Percentiles rank a stretch among this genome's conserved stretches.
Conservation (phyloP, 345 rosid species). For the Hirschfeldia incana region DNA sequence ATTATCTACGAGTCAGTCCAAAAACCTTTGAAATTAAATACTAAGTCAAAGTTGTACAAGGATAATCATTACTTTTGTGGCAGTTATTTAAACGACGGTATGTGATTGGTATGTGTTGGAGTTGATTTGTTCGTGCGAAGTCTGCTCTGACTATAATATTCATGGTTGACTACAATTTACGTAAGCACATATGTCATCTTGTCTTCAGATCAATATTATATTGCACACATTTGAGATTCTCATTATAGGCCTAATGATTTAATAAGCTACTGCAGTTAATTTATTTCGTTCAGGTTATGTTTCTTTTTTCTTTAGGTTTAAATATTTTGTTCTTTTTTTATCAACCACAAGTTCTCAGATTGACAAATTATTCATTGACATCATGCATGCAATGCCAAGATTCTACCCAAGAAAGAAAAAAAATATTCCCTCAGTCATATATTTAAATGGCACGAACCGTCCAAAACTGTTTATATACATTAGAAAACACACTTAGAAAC, state of each 20-base stretch:
- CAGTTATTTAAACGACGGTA: background rate
- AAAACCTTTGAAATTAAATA: too few species aligned
- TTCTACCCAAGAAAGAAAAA: background rate
- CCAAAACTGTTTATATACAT: slow-evolving; percentile 8
- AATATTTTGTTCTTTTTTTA: background rate
- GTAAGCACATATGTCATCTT: slow-evolving; percentile 41
- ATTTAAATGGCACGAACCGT: background rate
- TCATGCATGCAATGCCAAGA: slow-evolving; percentile 28
- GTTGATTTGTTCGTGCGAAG: slow-evolving; percentile 36
- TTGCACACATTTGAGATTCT: slow-evolving; percentile 22
- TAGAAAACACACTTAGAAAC: background rate
- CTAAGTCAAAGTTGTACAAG: slow-evolving; percentile 13
- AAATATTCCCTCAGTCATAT: background rate
- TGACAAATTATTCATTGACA: background rate
- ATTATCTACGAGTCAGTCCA: too few species aligned
- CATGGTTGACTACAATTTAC: slow-evolving; percentile 29
- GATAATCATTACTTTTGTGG: background rate
- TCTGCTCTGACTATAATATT: slow-evolving; percentile 30
- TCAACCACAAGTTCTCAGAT: slow-evolving; percentile 14
- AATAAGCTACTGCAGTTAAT: background rate
- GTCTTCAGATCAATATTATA: slow-evolving; percentile 23
- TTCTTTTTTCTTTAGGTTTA: background rate
- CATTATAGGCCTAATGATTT: background rate
- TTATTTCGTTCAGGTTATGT: slow-evolving; percentile 22
- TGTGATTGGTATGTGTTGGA: slow-evolving; percentile 18